Base-by-base conservation (phyloP, 345 rosid species). In the Dipteronia sinensis region DNA sequence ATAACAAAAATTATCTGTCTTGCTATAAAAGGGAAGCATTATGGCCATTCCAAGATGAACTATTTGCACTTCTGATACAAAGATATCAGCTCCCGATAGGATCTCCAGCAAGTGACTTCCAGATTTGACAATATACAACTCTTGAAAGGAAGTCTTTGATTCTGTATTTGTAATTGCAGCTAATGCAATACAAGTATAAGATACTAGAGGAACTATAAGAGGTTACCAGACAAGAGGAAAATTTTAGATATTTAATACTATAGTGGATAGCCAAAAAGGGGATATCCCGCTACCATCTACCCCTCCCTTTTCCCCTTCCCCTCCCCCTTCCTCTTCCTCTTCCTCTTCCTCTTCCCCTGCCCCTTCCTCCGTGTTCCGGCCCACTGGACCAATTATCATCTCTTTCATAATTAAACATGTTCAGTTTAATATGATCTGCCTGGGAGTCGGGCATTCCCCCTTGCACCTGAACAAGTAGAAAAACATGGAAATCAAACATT, bases 371-470 rank as follows among this genome's bases (percentile, higher is more conserved):
- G 46, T 55, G 72, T 63, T 87, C 91, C 77, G 67, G 85, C 1
- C 65, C 82, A 10, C 76, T 67, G 42, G 15, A 56, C 65, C 55
- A 63, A 66, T 82, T 83, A 10, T 82, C 81, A 17, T 89, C 80
- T 86, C 88, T 88, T 75, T 83, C 94, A 44, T 86, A 93, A 76
- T 65, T 89, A 78, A 93, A 93, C 97, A 95, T 91, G 85, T 83
- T 89, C 89, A 84, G 80, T 82, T 87, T 87, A 78, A 95, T 83
- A 79, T 88, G 88, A 59, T 84, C 92, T 73, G 94, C 91, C 67
- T 88, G 88, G 0, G 81, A 78, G 79, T 81, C 88, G 0, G 77
- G 85, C 77, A 34, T 79, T 71, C 83, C 77, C 76, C 76, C 79
- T 38, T 83, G 90, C 65, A 81, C 89, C 97, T 90, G 81, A 72